These are phyloP conservation scores for Cerrena zonata DNA, from an alignment of 1,284 basidiomycete genomes.

Conservation along the genomic window DNA sequence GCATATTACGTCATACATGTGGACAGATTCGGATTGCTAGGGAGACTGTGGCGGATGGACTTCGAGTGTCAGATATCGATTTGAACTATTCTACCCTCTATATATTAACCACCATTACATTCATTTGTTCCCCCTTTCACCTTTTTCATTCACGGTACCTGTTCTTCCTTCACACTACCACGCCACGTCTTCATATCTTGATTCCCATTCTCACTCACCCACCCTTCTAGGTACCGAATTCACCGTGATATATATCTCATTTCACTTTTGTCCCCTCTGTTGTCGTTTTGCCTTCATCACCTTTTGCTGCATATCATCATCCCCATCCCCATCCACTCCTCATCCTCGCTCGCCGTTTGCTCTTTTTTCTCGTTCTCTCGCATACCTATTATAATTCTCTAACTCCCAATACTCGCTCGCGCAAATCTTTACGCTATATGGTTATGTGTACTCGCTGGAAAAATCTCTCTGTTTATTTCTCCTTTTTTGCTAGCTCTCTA, in stretches of 20 bases:
- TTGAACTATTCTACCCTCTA: conserved; percentile 9
- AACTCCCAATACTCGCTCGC: background rate
- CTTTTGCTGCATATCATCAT: conserved; percentile 11
- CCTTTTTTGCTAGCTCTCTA: no score
- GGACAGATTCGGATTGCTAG: background rate
- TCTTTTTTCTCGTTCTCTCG: conserved; percentile 10
- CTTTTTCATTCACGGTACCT: background rate
- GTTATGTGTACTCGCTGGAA: conserved; percentile 8
- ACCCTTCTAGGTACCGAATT: background rate
- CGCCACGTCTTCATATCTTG: background rate
- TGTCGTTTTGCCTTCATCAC: conserved; percentile 12
- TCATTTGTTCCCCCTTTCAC: conserved; percentile 4
- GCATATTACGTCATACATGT: background rate
- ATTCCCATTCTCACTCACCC: background rate
- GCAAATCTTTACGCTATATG: conserved; percentile 5
- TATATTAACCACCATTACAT: conserved; percentile 7
- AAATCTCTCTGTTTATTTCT: background rate
- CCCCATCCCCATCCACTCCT: no score
- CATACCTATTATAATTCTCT: conserved; percentile 1
- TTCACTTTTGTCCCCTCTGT: conserved; percentile 7
- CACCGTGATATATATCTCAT: background rate
- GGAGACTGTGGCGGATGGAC: background rate
- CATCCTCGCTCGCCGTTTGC: conserved; percentile 13
- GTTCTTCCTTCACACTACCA: background rate
- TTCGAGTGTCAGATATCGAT: background rate